Evolutionary conservation across 2,329 filamentous ascomycete species (phyloP).

Genomic region (Fusarium pseudocircinatum): DNA sequence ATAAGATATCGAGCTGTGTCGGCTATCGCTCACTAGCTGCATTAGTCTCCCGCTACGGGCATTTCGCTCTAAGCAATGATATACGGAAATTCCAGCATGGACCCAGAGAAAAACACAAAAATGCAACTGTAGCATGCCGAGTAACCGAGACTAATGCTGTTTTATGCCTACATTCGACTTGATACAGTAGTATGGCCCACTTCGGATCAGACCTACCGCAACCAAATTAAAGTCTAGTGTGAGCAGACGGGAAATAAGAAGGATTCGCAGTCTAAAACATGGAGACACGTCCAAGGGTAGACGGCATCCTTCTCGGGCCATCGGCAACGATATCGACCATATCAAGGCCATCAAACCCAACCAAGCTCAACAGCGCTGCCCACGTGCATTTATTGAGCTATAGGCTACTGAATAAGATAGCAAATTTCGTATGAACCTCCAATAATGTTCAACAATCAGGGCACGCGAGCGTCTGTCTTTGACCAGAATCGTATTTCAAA

Average conservation of each 20-base stretch:
- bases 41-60: neutral
- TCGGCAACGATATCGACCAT: neutral
- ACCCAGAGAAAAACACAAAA: accelerated
- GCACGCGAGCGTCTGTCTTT: neutral
- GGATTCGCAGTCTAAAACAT: accelerated
- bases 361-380: neutral
- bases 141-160: neutral
- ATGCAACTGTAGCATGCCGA: neutral
- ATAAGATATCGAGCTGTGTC: neutral
- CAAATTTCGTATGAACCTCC: neutral
- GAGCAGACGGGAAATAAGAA: neutral
- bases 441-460: neutral
- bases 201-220: neutral
- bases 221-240: too few relatives aligned
- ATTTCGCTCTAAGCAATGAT: neutral
- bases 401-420: neutral
- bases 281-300: neutral
- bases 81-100: neutral
- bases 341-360: neutral
- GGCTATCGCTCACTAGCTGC: neutral
- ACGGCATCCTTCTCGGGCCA: accelerated
- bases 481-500: accelerated
- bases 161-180: accelerated
- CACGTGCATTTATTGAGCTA: neutral
- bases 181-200: neutral